Base-by-base conservation (phyloP, 768 basidiomycete genomes). In the Tricholoma saponaceum region DNA sequence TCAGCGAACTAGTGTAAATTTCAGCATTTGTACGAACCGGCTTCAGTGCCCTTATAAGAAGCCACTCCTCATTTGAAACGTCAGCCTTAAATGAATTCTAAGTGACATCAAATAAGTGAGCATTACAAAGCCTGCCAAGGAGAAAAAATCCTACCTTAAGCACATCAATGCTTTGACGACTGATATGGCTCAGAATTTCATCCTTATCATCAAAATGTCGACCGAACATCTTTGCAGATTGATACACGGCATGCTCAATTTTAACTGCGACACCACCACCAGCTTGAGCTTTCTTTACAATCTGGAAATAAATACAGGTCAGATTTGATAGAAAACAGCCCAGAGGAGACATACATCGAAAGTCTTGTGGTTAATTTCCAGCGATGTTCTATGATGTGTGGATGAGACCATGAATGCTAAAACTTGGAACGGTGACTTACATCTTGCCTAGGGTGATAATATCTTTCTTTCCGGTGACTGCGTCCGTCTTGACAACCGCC, bases 181-280 rank as follows among this genome's bases (percentile, higher is more conserved):
- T 90, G 68, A 99, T 89, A 59, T 90, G 89, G 54, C 93, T 95
- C 53, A 95, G 79, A 37, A 98, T 70, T 64, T 98, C 97, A 69
- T 98, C 95, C 74, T 96, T 92, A 47, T 98, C 95, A 65, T 91
- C 89, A 67, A 95, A 98, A 74, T 98, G 96, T 63, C 95, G 85
- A 5, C 95, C 95, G 68, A 90, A 98, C 86, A 94, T 89, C 74
- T 95, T 96, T 26, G 94, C 86, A 23, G 90, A 89, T 74, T 98
- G 90, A 72, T 98, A 95, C 10, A 95, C 89, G 3, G 95, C 95
- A 70, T 96, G 91, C 71, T 98, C 97, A 59, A 98, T 98, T 81
- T 98, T 99, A 64, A 98, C 91, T 0, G 97, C 96, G 13, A 98
- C 95, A 67, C 97, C 96, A 50, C 83, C 95, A 65, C 94, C 96